A percentile compares a stretch with the other conserved stretches of the same genome.
Conservation (phyloP, 2,329 filamentous ascomycete species). For the Monosporascus sp. region DNA sequence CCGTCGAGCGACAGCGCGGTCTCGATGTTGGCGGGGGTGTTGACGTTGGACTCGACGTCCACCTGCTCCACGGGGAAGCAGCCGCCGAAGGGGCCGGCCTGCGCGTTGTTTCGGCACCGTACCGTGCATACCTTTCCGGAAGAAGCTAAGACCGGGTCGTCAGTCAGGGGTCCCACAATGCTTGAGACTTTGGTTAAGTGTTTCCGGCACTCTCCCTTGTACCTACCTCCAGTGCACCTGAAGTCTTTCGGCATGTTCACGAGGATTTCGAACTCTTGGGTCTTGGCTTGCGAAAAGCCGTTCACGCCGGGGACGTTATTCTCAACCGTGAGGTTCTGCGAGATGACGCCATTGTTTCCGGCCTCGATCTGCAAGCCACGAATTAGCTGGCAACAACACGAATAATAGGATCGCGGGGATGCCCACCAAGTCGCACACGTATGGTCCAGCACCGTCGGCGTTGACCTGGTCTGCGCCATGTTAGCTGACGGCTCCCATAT, state of each 20-base stretch:
- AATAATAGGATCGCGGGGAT: constrained; percentile 1
- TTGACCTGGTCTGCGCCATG: constrained; percentile 41
- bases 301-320: constrained; percentile 57
- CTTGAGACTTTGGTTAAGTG: background rate
- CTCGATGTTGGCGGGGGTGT: constrained; percentile 39
- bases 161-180: background rate
- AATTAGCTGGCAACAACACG: background rate
- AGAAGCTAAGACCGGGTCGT: constrained; percentile 31
- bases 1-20: constrained; percentile 41
- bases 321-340: constrained; percentile 45
- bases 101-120: constrained; percentile 53
- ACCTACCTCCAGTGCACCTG: constrained; percentile 45
- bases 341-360: constrained; percentile 34
- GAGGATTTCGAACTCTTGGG: constrained; percentile 51
- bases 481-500: constrained; percentile 1
- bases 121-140: constrained; percentile 56
- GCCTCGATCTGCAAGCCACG: constrained; percentile 9
- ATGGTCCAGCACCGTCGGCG: constrained; percentile 50
- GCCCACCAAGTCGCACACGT: constrained; percentile 49
- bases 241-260: constrained; percentile 46
- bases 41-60: constrained; percentile 36
- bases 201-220: background rate
- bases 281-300: constrained; percentile 51
- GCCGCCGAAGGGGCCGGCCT: constrained; percentile 52
- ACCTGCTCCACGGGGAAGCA: constrained; percentile 54